phyloP scores from a whole-genome alignment of 2,329 filamentous ascomycete genomes.

The Botryotinia calthae region DNA sequence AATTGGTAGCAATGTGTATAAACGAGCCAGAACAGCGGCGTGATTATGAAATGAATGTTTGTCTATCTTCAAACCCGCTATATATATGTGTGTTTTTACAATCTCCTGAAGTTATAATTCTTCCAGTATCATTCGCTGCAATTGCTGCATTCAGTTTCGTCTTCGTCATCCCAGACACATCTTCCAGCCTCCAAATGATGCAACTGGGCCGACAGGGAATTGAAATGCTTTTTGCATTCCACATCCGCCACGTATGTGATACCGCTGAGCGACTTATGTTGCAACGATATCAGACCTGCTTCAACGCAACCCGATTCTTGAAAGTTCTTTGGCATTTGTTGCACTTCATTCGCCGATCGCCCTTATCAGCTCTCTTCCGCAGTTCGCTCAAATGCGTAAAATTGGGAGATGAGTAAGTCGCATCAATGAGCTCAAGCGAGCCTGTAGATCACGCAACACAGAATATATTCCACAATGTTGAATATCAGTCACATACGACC shows the following conservation, averaged over 20 bases:
- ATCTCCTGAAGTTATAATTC: too few species aligned
- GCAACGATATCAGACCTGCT: too few species aligned
- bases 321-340: conserved; percentile 25
- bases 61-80: not conserved
- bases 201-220: too few species aligned
- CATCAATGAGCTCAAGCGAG: too few species aligned
- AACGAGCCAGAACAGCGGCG: not conserved
- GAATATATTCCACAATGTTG: rapidly evolving
- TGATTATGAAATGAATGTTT: not conserved
- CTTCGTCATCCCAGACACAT: too few species aligned
- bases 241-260: too few species aligned
- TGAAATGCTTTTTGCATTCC: too few species aligned
- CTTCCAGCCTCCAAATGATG: too few species aligned
- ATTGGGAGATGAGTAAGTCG: not conserved
- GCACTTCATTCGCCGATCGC: not conserved
- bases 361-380: conserved; percentile 17
- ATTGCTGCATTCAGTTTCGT: too few species aligned
- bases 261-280: too few species aligned
- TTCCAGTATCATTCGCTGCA: too few species aligned
- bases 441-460: rapidly evolving
- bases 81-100: too few species aligned
- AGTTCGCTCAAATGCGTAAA: not conserved
- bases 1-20: not conserved
- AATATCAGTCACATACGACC: rapidly evolving
- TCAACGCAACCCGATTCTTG: conserved; percentile 21